Evolutionary conservation across 768 basidiomycete genomes (phyloP).

Genomic region (Xerocomus brunneocitrinus): DNA sequence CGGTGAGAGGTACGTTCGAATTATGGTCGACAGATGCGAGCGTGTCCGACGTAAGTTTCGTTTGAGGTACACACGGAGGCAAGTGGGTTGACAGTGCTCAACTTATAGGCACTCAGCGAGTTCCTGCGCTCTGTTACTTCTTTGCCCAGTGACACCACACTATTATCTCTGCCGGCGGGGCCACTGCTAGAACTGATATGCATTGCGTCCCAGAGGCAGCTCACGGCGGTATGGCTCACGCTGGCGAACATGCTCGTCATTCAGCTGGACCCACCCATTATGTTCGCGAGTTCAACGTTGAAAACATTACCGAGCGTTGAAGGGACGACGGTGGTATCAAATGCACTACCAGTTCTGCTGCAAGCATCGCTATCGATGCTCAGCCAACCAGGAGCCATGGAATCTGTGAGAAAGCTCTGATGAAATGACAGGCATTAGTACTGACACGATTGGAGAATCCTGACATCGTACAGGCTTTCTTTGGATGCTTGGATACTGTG

Average conservation of each 20-base stretch:
- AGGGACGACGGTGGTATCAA: constrained; percentile 52
- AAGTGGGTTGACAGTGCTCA: background rate
- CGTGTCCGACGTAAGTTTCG: constrained; percentile 62
- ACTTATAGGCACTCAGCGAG: constrained; percentile 66
- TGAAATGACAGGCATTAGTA: background rate
- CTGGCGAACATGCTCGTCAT: constrained; percentile 75
- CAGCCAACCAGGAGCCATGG: constrained; percentile 60
- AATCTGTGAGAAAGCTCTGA: constrained; percentile 46
- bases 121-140: constrained; percentile 84
- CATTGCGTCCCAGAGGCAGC: constrained; percentile 60
- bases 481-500: constrained; percentile 75
- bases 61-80: background rate
- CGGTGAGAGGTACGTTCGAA: constrained; percentile 57
- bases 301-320: constrained; percentile 51
- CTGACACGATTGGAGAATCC: constrained; percentile 59
- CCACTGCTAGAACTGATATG: constrained; percentile 81
- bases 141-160: constrained; percentile 68
- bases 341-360: constrained; percentile 53
- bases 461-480: constrained; percentile 87
- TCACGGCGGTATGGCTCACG: constrained; percentile 82
- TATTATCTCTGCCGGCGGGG: constrained; percentile 76
- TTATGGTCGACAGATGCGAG: constrained; percentile 78
- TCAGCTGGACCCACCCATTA: constrained; percentile 72
- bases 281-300: constrained; percentile 36
- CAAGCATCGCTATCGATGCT: constrained; percentile 53